Evolutionary conservation across 805 yeast genomes (phyloP).

Genomic region (Sungouiella thailandica): DNA sequence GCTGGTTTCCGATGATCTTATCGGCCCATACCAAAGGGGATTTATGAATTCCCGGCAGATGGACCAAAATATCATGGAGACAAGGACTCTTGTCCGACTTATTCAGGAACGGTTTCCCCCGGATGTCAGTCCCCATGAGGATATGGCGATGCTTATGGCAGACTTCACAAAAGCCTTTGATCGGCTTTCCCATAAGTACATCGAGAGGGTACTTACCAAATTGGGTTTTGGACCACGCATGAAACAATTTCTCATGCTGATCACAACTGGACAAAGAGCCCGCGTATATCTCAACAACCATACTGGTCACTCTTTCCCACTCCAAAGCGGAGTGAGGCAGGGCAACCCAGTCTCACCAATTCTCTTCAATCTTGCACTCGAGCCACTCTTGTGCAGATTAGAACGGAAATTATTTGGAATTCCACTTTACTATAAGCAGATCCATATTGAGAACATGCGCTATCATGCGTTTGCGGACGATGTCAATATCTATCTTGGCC

Average conservation of each 20-base stretch:
- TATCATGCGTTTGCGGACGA: constrained; percentile 1
- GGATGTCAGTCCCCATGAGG: too few species aligned
- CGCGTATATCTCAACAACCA: not conserved
- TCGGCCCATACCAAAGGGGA: not conserved
- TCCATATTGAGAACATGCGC: not conserved
- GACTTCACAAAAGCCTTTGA: constrained; percentile 1
- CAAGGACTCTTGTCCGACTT: not conserved
- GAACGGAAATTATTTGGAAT: not conserved
- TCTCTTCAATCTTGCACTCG: not conserved
- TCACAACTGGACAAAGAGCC: not conserved
- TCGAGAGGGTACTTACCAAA: not conserved
- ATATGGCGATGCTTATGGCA: not conserved
- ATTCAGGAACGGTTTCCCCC: not conserved
- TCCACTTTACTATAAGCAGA: not conserved
- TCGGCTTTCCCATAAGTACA: not conserved
- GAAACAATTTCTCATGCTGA: not conserved
- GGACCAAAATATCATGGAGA: constrained; percentile 1
- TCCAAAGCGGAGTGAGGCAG: not conserved
- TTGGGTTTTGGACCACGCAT: not conserved
- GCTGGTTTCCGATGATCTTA: not conserved
- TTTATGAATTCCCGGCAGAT: not conserved
- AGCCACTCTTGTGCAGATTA: not conserved
- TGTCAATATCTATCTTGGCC: not conserved
- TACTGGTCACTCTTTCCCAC: not conserved
- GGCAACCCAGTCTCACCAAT: constrained; percentile 1